A percentile compares a stretch with the other conserved stretches of the same genome.
phyloP scores from a whole-genome alignment of 495 filamentous ascomycete species.

The Lophiotrema nucula region DNA sequence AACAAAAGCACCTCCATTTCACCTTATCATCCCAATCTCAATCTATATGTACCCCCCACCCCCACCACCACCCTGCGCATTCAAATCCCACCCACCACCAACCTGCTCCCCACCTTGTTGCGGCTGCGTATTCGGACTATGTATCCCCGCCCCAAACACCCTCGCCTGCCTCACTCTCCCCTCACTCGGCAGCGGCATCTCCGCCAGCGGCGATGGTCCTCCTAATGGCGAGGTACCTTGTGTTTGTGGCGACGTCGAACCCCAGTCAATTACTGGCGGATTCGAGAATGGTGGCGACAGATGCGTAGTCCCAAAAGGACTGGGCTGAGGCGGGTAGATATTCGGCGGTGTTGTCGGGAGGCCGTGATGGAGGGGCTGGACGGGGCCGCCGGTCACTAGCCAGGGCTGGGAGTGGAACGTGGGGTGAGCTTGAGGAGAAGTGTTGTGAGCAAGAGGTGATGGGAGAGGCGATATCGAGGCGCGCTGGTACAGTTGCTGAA shows the following conservation, averaged over 20 bases:
- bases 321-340: conserved; percentile 9
- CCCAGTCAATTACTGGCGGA: too few species aligned
- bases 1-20: too few species aligned
- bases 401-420: background rate
- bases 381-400: background rate
- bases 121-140: background rate
- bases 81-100: conserved; percentile 1
- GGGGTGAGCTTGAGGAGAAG: conserved; percentile 2
- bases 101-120: background rate
- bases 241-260: too few species aligned
- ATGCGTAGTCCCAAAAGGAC: conserved; percentile 14
- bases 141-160: conserved; percentile 23
- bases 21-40: too few species aligned
- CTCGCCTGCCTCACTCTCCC: conserved; percentile 23
- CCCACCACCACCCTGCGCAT: background rate
- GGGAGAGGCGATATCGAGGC: conserved; percentile 12
- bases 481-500: conserved; percentile 28
- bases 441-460: conserved; percentile 7
- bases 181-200: conserved; percentile 26
- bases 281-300: too few species aligned
- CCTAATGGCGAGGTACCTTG: conserved; percentile 7
- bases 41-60: background rate
- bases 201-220: background rate
- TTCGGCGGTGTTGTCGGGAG: background rate
- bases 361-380: background rate